Percentiles rank a stretch among this genome's conserved stretches.
phyloP scores from a whole-genome alignment of 352 stramenopile species.

The Pythium sp. region DNA sequence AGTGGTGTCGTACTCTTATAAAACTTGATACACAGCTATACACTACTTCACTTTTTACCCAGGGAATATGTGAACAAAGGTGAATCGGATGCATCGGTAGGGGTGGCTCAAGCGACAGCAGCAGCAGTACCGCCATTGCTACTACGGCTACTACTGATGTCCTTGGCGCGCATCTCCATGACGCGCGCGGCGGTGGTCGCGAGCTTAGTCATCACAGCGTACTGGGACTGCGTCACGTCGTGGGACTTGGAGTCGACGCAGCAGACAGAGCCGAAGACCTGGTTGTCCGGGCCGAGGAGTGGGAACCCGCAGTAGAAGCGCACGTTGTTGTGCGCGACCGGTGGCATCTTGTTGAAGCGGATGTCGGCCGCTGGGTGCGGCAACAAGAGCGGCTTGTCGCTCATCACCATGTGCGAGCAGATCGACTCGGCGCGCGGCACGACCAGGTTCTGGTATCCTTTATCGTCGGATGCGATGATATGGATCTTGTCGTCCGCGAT shows the following conservation, averaged over 20 bases:
- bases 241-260: conserved; percentile 38
- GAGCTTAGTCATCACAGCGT: conserved; percentile 31
- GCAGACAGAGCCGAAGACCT: conserved; percentile 47
- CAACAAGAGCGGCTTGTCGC: conserved; percentile 41
- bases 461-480: conserved; percentile 36
- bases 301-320: conserved; percentile 66
- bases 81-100: too few species aligned
- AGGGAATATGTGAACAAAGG: neutral
- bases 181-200: conserved; percentile 39
- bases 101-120: neutral
- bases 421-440: conserved; percentile 45
- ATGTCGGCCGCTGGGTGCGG: conserved; percentile 49
- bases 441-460: conserved; percentile 23
- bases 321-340: conserved; percentile 27
- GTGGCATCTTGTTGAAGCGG: conserved; percentile 38
- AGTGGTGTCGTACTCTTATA: neutral
- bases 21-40: neutral
- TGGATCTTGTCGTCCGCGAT: conserved; percentile 37
- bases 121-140: too few species aligned
- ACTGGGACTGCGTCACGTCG: conserved; percentile 42
- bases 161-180: conserved; percentile 21
- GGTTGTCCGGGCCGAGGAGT: conserved; percentile 26
- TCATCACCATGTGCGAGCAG: conserved; percentile 56
- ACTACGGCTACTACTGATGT: neutral
- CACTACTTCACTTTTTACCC: neutral